A percentile compares a stretch with the other conserved stretches of the same genome.
Conservation (phyloP, 441 rosid genomes). For the Bocquillonia castaneifolia region DNA sequence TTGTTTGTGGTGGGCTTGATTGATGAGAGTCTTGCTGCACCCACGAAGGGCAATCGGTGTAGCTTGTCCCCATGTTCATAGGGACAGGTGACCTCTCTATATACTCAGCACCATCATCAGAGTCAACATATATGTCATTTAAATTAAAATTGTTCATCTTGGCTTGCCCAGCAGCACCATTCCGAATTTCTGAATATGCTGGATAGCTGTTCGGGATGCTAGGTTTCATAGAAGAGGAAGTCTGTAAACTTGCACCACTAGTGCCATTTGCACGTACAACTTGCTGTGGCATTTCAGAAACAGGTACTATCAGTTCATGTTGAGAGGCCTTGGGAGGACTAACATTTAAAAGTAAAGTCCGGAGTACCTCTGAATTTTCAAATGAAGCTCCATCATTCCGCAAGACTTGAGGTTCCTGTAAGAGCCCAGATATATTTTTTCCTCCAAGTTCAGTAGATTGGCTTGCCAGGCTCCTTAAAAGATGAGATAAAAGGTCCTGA, state of each 20-base stretch:
- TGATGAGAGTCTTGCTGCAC: constrained; percentile 69
- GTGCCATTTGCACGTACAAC: constrained; percentile 29
- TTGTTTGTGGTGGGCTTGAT: constrained; percentile 92
- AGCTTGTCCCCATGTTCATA: constrained; percentile 51
- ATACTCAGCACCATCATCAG: constrained; percentile 73
- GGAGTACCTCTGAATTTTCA: constrained; percentile 44
- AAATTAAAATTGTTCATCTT: constrained; percentile 85
- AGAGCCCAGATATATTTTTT: constrained; percentile 47
- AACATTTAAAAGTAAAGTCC: constrained; percentile 42
- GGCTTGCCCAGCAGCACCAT: constrained; percentile 37
- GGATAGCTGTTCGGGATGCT: constrained; percentile 27
- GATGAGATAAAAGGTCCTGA: constrained; percentile 69
- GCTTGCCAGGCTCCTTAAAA: constrained; percentile 68
- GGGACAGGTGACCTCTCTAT: constrained; percentile 62
- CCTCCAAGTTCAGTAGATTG: constrained; percentile 51
- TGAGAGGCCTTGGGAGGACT: constrained; percentile 39
- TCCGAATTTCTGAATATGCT: constrained; percentile 30
- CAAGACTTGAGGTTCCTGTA: constrained; percentile 53
- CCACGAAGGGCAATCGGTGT: constrained; percentile 82
- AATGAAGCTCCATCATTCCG: constrained; percentile 39
- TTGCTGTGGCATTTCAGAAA: constrained; percentile 38
- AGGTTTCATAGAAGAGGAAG: constrained; percentile 25
- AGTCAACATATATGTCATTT: constrained; percentile 75
- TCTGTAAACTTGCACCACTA: constrained; percentile 27
- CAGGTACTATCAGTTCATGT: constrained; percentile 37